Conservation (phyloP, 208 protist species). For the Acanthamoeba triangularis region DNA sequence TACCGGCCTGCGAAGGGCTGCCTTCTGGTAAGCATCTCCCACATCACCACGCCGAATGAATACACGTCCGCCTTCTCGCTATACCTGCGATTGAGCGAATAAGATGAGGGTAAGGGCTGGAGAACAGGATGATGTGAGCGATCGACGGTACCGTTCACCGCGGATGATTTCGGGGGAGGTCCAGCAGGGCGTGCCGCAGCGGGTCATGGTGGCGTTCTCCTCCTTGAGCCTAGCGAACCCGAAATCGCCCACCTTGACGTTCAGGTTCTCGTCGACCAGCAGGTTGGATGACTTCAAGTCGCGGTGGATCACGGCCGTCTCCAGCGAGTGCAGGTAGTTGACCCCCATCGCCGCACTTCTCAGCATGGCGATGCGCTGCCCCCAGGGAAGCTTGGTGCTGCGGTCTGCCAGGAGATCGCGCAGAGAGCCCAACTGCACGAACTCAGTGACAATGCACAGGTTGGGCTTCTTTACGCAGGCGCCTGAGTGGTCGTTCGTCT, state of each 20-base stretch:
- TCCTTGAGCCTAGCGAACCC: no score
- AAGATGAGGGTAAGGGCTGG: no score
- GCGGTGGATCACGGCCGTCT: background rate
- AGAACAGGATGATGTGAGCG: no score
- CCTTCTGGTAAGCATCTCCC: background rate
- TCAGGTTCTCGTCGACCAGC: no score
- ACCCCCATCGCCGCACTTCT: conserved; percentile 10
- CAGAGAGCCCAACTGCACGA: conserved; percentile 83
- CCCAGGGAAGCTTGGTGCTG: background rate
- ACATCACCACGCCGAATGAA: conserved; percentile 14
- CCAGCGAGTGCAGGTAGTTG: conserved; percentile 49
- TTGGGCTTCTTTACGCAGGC: conserved; percentile 81
- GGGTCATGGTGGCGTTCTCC: no score
- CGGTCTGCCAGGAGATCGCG: conserved; percentile 78
- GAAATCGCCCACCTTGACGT: no score
- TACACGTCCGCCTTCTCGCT: background rate
- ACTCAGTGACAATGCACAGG: conserved; percentile 88
- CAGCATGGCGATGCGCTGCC: conserved; percentile 3
- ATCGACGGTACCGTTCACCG: background rate
- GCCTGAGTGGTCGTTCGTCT: background rate
- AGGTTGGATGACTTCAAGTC: background rate
- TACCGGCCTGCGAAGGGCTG: background rate
- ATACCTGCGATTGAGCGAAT: background rate
- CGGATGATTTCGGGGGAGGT: background rate
- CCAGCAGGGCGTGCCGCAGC: no score